Conservation (phyloP, 148 eudicot genomes). For the Linanthus parryae region DNA sequence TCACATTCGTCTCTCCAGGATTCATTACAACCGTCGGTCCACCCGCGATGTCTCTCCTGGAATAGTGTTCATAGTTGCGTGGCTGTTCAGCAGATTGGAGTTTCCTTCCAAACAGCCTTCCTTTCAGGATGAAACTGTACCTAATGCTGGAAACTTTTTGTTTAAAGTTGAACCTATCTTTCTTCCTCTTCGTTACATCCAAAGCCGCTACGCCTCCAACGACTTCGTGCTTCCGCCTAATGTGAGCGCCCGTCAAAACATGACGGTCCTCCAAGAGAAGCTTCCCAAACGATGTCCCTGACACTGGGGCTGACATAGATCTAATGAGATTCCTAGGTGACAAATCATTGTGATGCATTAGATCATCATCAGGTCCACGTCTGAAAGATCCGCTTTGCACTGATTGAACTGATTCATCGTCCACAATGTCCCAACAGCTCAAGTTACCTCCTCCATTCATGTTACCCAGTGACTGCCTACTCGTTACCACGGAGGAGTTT, state of each 20-base stretch:
- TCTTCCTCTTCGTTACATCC: slow-evolving; percentile 46
- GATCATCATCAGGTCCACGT: slow-evolving; percentile 25
- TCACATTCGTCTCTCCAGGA: slow-evolving; percentile 52
- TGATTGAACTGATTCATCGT: slow-evolving; percentile 32
- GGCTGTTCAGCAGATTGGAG: slow-evolving; percentile 47
- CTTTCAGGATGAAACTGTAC: slow-evolving; percentile 56
- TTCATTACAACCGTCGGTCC: slow-evolving; percentile 51
- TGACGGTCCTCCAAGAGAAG: slow-evolving; percentile 91
- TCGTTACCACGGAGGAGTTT: slow-evolving; percentile 27
- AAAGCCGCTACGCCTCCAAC: slow-evolving; percentile 31
- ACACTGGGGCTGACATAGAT: slow-evolving; percentile 89
- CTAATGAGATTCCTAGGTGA: slow-evolving; percentile 73
- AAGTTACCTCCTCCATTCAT: slow-evolving; percentile 25
- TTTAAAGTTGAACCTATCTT: slow-evolving; percentile 58
- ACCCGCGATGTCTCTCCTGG: slow-evolving; percentile 37
- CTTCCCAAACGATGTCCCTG: slow-evolving; percentile 86
- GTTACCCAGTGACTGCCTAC: slow-evolving; percentile 33
- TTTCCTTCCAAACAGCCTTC: slow-evolving; percentile 66
- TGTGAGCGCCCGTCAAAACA: slow-evolving; percentile 67
- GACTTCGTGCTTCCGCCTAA: slow-evolving; percentile 81
- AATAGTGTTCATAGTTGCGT: slow-evolving; percentile 28
- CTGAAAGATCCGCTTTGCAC: slow-evolving; percentile 49
- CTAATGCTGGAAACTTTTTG: slow-evolving; percentile 68
- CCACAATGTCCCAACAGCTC: slow-evolving; percentile 29
- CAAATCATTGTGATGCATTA: slow-evolving; percentile 28